phyloP scores from a whole-genome alignment of 1,284 basidiomycete species.

The Chalciporus sp. region DNA sequence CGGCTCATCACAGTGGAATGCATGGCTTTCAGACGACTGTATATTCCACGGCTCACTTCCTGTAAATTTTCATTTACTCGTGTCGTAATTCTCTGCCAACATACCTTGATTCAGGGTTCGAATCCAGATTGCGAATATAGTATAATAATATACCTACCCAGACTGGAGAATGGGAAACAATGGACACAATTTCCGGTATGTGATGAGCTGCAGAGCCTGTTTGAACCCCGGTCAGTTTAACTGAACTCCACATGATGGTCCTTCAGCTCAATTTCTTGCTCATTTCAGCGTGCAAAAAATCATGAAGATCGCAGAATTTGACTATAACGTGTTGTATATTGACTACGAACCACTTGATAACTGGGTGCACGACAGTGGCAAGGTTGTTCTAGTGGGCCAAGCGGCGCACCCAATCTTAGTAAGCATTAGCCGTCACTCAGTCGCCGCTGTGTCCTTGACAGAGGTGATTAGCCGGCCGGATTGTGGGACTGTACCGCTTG shows the following conservation, averaged over 20 bases:
- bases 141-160: constrained; percentile 33
- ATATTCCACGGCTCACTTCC: constrained; percentile 18
- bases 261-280: not conserved
- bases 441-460: too few species aligned
- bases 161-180: constrained; percentile 26
- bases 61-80: constrained; percentile 7
- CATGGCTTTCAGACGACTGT: constrained; percentile 28
- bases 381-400: constrained; percentile 51
- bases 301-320: constrained; percentile 39
- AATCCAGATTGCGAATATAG: constrained; percentile 32
- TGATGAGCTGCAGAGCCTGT: constrained; percentile 24
- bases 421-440: too few species aligned
- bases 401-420: constrained; percentile 51
- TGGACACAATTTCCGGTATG: constrained; percentile 33
- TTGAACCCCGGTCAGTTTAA: constrained; percentile 38
- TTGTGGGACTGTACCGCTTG: constrained; percentile 39
- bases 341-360: constrained; percentile 41
- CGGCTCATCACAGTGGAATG: constrained; percentile 15
- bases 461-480: constrained; percentile 36
- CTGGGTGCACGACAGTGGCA: constrained; percentile 50
- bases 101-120: constrained; percentile 21
- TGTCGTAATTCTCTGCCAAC: not conserved
- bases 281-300: constrained; percentile 42
- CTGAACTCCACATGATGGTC: not conserved
- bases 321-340: constrained; percentile 38